Conservation (phyloP, 441 rosid species). For the Populus hybrid region DNA sequence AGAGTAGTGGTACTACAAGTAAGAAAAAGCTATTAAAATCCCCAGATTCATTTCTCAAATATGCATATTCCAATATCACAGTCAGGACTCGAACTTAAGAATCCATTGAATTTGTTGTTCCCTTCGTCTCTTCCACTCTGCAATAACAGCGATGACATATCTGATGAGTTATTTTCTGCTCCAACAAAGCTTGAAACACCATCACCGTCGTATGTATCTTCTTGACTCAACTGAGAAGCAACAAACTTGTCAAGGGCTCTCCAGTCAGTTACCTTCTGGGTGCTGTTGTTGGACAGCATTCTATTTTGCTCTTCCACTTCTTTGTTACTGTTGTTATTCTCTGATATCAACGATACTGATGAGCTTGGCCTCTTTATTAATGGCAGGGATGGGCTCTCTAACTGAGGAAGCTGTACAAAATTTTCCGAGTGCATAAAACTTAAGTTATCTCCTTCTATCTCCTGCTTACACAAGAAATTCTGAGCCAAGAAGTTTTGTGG, state of each 20-base stretch:
- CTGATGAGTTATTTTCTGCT: slow-evolving; percentile 24
- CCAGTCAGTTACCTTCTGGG: slow-evolving; percentile 71
- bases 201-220: slow-evolving; percentile 39
- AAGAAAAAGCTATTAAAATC: slow-evolving; percentile 10
- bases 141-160: slow-evolving; percentile 43
- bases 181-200: slow-evolving; percentile 29
- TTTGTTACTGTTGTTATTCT: slow-evolving; percentile 24
- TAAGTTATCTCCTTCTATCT: slow-evolving; percentile 39
- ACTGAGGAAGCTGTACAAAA: slow-evolving; percentile 65
- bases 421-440: slow-evolving; percentile 37
- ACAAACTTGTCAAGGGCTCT: slow-evolving; percentile 90
- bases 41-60: slow-evolving; percentile 46
- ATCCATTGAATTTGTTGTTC: slow-evolving; percentile 42
- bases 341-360: slow-evolving; percentile 36
- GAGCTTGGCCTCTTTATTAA: slow-evolving; percentile 46
- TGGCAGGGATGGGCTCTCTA: slow-evolving; percentile 66
- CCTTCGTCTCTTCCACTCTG: slow-evolving; percentile 51
- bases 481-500: slow-evolving; percentile 35
- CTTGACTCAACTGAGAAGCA: slow-evolving; percentile 80
- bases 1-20: neutral
- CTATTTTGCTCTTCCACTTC: slow-evolving; percentile 26
- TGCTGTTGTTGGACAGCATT: slow-evolving; percentile 8
- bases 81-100: slow-evolving; percentile 48
- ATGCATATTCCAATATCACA: slow-evolving; percentile 61
- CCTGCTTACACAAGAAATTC: slow-evolving; percentile 60